phyloP scores from a whole-genome alignment of 2,329 filamentous ascomycete genomes.

The Penicillium rolfsii region DNA sequence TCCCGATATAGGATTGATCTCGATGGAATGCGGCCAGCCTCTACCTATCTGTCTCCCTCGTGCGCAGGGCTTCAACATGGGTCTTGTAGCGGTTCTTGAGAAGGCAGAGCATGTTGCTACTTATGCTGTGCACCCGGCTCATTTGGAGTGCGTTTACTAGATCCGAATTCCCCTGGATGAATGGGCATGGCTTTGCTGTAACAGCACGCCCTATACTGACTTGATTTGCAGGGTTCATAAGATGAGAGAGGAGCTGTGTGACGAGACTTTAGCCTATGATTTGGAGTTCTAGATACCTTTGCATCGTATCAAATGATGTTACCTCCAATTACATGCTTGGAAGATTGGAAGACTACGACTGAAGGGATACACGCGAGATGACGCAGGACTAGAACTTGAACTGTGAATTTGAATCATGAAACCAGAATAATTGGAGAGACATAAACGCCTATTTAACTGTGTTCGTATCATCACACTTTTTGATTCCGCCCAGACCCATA shows the following conservation, averaged over 20 bases:
- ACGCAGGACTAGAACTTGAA: background rate
- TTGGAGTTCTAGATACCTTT: conserved; percentile 38
- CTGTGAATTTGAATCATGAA: conserved; percentile 2
- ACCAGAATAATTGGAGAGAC: conserved; percentile 5
- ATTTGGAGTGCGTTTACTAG: conserved; percentile 45
- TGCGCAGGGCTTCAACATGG: conserved; percentile 51
- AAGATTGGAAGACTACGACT: background rate
- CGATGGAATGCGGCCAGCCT: conserved; percentile 43
- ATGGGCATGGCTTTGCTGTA: background rate
- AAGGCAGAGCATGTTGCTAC: conserved; percentile 46
- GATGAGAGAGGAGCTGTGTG: conserved; percentile 46
- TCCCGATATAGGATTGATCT: conserved; percentile 34
- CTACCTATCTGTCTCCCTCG: conserved; percentile 46
- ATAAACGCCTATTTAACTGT: conserved; percentile 27
- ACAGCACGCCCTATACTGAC: background rate
- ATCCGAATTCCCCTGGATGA: too few relatives aligned
- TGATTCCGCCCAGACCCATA: conserved; percentile 22
- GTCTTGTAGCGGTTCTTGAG: conserved; percentile 52
- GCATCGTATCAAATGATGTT: too few relatives aligned
- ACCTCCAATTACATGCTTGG: too few relatives aligned
- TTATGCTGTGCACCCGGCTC: conserved; percentile 52
- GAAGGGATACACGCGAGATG: background rate
- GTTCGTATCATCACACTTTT: conserved; percentile 33
- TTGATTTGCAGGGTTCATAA: conserved; percentile 40
- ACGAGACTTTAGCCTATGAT: conserved; percentile 49